phyloP scores from a whole-genome alignment of 1,139 yeast species.

The Blastobotrys indianensis region DNA sequence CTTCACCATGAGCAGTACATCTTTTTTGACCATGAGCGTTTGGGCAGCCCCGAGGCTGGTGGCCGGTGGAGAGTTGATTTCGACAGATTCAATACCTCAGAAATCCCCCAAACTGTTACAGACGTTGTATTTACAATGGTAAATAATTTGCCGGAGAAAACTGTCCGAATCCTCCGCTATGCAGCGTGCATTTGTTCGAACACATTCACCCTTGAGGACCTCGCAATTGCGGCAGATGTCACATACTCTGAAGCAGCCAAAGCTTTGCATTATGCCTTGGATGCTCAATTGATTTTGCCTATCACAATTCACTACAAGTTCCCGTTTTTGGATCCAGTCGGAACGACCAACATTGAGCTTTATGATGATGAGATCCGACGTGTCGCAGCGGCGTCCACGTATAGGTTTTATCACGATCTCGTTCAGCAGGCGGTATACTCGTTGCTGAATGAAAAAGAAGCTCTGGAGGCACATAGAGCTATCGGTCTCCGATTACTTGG shows the following conservation, averaged over 20 bases:
- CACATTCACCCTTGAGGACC: conserved; percentile 42
- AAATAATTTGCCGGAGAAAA: conserved; percentile 23
- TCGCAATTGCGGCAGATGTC: conserved; percentile 39
- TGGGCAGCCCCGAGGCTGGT: conserved; percentile 14
- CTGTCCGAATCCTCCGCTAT: conserved; percentile 35
- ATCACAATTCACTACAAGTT: conserved; percentile 44
- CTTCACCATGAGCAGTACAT: conserved; percentile 23
- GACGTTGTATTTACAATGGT: conserved; percentile 26
- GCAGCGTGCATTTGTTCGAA: conserved; percentile 45
- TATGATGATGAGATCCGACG: conserved; percentile 36
- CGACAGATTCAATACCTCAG: conserved; percentile 20
- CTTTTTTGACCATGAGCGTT: conserved; percentile 19
- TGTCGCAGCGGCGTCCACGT: conserved; percentile 38
- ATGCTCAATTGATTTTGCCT: conserved; percentile 38
- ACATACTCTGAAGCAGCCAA: conserved; percentile 31
- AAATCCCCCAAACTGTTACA: conserved; percentile 23
- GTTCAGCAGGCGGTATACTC: conserved; percentile 37
- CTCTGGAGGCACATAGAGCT: conserved; percentile 36
- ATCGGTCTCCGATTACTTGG: conserved; percentile 43
- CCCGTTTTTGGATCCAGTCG: conserved; percentile 41
- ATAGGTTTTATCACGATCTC: conserved; percentile 33
- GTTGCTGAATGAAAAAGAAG: conserved; percentile 30
- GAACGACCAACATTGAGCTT: conserved; percentile 38
- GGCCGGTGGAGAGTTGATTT: conserved; percentile 29
- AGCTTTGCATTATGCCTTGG: conserved; percentile 37